These are phyloP conservation scores for Fusarium foetens DNA, from an alignment of 2,329 filamentous ascomycete species.

Conservation along the genomic window DNA sequence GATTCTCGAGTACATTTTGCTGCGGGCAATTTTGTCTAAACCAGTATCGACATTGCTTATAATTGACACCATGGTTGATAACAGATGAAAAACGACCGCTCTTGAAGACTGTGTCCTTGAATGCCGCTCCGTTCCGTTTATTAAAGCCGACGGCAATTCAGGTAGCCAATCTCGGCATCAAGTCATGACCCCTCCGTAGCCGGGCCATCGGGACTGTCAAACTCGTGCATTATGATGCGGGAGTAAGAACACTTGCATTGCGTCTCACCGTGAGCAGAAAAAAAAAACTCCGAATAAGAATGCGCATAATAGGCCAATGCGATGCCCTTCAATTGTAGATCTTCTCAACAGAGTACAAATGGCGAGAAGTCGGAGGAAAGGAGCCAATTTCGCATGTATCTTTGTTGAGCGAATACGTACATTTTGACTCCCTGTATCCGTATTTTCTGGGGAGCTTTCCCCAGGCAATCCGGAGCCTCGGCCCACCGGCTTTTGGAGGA, in stretches of 20 bases:
- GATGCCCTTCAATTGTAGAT: background rate
- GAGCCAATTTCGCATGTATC: constrained; percentile 10
- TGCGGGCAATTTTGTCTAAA: background rate
- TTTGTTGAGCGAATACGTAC: constrained; percentile 37
- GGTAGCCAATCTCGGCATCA: constrained; percentile 32
- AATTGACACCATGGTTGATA: background rate
- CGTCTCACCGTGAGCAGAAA: background rate
- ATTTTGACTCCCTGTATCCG: background rate
- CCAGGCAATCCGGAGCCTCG: constrained; percentile 35
- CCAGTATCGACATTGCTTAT: background rate
- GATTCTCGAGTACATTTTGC: background rate
- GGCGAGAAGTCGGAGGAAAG: constrained; percentile 19
- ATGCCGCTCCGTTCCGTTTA: constrained; percentile 14
- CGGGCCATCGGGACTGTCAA: constrained; percentile 31
- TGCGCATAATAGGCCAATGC: background rate
- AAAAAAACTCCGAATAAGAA: background rate
- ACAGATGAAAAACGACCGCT: background rate
- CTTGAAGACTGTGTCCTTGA: background rate
- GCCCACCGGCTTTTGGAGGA: constrained; percentile 40
- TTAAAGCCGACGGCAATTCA: constrained; percentile 31
- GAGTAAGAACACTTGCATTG: background rate
- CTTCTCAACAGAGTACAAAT: constrained; percentile 13
- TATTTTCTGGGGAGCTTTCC: constrained; percentile 18
- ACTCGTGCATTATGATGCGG: background rate
- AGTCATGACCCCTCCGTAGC: constrained; percentile 21